These are phyloP conservation scores for Aspergillus sp. DNA, from an alignment of 2,329 filamentous ascomycete species.

Conservation along the genomic window DNA sequence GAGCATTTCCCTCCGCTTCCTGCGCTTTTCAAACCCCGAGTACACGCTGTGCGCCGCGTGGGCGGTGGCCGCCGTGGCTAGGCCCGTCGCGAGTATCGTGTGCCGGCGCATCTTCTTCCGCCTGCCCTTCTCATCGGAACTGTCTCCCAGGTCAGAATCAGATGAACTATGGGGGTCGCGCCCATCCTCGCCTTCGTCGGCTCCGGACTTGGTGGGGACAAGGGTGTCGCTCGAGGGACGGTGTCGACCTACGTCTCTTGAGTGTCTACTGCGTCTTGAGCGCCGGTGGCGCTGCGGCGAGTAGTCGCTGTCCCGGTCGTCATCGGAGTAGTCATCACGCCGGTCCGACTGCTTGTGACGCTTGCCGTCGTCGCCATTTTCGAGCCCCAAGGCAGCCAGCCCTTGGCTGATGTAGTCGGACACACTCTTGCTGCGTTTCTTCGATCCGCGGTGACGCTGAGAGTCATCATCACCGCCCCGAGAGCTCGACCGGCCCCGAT, in stretches of 20 bases:
- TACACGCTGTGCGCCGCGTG: conserved; percentile 59
- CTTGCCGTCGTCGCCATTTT: conserved; percentile 21
- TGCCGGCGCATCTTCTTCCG: conserved; percentile 58
- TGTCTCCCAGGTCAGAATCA: conserved; percentile 46
- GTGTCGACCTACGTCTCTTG: conserved; percentile 37
- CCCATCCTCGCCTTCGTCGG: conserved; percentile 10
- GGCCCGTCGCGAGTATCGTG: conserved; percentile 55
- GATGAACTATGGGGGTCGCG: conserved; percentile 20
- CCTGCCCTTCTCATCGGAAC: conserved; percentile 53
- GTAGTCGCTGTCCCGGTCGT: conserved; percentile 27
- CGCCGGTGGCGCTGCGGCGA: conserved; percentile 19
- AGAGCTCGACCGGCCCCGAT: conserved; percentile 36
- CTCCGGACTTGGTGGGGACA: conserved; percentile 15
- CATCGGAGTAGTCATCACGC: conserved; percentile 32
- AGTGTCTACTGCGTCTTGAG: conserved; percentile 22
- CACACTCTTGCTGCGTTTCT: conserved; percentile 38
- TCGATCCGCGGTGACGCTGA: conserved; percentile 35
- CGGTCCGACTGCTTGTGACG: conserved; percentile 23
- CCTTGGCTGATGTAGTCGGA: conserved; percentile 37
- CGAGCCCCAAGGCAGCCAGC: conserved; percentile 36
- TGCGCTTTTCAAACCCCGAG: conserved; percentile 53
- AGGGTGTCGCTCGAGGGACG: conserved; percentile 16
- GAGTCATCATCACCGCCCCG: conserved; percentile 48
- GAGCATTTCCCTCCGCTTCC: conserved; percentile 51
- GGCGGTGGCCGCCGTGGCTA: conserved; percentile 60